Conservation (phyloP, 768 basidiomycete species). For the Mycena vitilis region DNA sequence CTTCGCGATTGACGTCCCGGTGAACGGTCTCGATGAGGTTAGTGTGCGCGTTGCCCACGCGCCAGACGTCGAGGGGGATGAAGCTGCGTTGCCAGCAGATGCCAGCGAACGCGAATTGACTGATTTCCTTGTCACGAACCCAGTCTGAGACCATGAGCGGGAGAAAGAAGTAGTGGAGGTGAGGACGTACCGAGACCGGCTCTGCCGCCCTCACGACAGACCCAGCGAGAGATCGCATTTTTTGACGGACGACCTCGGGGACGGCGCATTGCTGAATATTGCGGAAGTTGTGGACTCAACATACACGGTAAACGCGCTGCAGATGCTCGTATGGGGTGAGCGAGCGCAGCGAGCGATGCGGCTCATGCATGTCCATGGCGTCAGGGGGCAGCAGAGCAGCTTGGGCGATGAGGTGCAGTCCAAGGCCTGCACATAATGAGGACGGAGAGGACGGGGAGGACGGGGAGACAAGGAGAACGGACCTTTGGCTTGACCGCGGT, state of each 20-base stretch:
- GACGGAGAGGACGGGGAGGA: background rate
- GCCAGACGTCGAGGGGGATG: slow-evolving; percentile 3
- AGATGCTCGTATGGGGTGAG: background rate
- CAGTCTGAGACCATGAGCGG: background rate
- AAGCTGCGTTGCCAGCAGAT: slow-evolving; percentile 4
- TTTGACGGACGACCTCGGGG: background rate
- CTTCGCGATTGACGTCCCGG: slow-evolving; percentile 10
- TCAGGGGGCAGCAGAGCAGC: background rate
- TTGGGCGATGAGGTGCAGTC: background rate
- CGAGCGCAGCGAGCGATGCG: background rate
- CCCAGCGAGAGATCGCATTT: slow-evolving; percentile 23
- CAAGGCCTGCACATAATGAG: background rate
- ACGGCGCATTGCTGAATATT: slow-evolving; percentile 18
- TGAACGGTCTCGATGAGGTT: slow-evolving; percentile 8
- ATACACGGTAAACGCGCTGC: slow-evolving; percentile 7
- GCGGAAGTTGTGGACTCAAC: slow-evolving; percentile 22
- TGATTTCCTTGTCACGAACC: background rate
- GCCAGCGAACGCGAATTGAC: background rate
- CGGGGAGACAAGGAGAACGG: background rate
- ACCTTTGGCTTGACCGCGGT: background rate
- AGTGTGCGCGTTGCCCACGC: background rate
- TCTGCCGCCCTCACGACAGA: slow-evolving; percentile 19
- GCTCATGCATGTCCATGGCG: background rate
- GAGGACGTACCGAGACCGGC: slow-evolving; percentile 15
- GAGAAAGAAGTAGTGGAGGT: no score